phyloP scores from a whole-genome alignment of 495 filamentous ascomycete species.

The Talaromyces ruber region DNA sequence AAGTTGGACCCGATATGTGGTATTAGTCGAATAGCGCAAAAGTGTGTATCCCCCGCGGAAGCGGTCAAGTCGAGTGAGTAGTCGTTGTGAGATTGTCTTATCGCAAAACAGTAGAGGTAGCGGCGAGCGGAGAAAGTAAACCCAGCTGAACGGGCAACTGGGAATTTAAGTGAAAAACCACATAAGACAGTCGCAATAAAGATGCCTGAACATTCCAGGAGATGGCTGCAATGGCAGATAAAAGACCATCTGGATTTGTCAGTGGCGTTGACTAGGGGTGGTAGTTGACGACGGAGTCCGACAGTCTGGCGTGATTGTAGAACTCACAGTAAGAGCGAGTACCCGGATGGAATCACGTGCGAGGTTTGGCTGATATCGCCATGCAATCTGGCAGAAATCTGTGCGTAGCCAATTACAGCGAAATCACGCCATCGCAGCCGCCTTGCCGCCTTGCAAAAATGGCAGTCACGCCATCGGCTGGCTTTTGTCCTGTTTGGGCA shows the following conservation, averaged over 20 bases:
- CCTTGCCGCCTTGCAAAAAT: not conserved
- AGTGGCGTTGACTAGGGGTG: not conserved
- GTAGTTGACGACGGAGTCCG: not conserved
- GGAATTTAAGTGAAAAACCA: not conserved
- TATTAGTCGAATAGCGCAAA: not conserved
- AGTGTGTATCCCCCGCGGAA: not conserved
- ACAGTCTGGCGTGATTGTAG: not conserved
- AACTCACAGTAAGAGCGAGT: not conserved
- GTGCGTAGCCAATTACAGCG: not conserved
- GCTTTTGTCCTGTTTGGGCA: not conserved
- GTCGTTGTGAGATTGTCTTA: not conserved
- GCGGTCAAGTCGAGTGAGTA: not conserved
- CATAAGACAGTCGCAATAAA: not conserved
- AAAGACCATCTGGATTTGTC: not conserved
- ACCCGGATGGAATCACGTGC: conserved; percentile 1
- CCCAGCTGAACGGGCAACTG: not conserved
- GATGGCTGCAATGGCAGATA: not conserved
- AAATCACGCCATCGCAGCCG: not conserved
- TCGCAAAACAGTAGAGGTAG: not conserved
- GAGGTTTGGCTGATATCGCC: conserved; percentile 1
- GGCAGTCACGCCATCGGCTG: not conserved
- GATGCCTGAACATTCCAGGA: not conserved
- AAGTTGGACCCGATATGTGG: not conserved
- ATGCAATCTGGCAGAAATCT: not conserved
- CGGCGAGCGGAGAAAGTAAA: not conserved